A percentile compares a stretch with the other conserved stretches of the same genome.
phyloP scores from a whole-genome alignment of 257 asterid genomes.

The Solanum bukasovii region DNA sequence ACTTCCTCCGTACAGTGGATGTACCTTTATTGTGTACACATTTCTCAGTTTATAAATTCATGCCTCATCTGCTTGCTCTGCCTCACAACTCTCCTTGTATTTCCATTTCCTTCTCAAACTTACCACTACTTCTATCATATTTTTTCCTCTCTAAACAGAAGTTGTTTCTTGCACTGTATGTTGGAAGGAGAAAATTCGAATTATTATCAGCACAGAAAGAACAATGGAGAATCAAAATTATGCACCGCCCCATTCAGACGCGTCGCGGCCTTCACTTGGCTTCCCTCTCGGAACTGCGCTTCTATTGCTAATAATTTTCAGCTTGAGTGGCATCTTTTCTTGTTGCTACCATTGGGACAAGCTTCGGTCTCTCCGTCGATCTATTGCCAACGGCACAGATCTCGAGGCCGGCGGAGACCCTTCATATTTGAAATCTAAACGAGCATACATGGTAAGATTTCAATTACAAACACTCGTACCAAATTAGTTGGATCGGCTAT shows the following conservation, averaged over 20 bases:
- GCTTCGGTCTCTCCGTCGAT: slow-evolving; percentile 60
- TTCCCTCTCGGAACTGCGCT: slow-evolving; percentile 94
- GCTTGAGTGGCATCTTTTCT: slow-evolving; percentile 84
- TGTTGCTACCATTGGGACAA: slow-evolving; percentile 98
- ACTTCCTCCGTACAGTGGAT: slow-evolving; percentile 40
- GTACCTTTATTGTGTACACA: slow-evolving; percentile 37
- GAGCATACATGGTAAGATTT: slow-evolving; percentile 26
- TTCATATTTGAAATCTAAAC: slow-evolving; percentile 32
- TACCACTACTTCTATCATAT: not conserved
- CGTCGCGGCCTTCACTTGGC: slow-evolving; percentile 79
- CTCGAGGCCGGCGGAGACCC: slow-evolving; percentile 30
- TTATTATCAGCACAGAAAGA: not conserved
- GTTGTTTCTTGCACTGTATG: not conserved
- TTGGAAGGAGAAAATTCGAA: not conserved
- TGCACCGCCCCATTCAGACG: slow-evolving; percentile 22
- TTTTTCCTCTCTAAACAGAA: not conserved
- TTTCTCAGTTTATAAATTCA: slow-evolving; percentile 32
- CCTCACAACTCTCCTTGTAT: not conserved
- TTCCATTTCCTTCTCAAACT: not conserved
- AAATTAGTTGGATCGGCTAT: not conserved
- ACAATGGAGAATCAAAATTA: slow-evolving; percentile 50
- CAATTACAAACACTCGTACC: not conserved
- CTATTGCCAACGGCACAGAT: slow-evolving; percentile 4
- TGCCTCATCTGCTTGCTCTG: not conserved
- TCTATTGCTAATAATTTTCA: slow-evolving; percentile 59